Evolutionary conservation across 2,329 filamentous ascomycete species (phyloP), one percentile per base, ranked within the genome.

Genomic region (Cryphonectria radicalis): DNA sequence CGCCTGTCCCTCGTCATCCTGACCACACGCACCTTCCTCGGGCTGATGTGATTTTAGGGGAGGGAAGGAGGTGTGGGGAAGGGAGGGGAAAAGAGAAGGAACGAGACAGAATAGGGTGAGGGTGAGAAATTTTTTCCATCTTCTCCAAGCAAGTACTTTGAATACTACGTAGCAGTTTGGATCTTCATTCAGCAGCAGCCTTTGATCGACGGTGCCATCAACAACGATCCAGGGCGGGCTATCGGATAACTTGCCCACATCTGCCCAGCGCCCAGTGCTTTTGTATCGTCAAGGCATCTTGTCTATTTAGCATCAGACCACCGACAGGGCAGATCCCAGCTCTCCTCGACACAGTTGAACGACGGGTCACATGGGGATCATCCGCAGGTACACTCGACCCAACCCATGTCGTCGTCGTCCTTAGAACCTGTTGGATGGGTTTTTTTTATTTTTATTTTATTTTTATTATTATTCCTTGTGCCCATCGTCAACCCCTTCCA

Each of bases 301-400:
- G 10, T 40, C 11, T 40, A 2, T 40, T 40, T 59, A 59, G 55
- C 55, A 59, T 28, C 55, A 28, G 25, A 17, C 55, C 50, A 50
- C 53, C 40, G 68, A 50, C 66, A 63, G 62, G 63, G 66, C 40
- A 53, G 32, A 53, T 59, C 63, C 59, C 66, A 67, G 62, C 63
- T 65, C 63, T 65, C n/a, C 68, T 65, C 66, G 37, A 67, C 62
- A 19, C 66, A 62, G 32, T 59, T 28, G 4, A 7, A 8, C 25
- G 25, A 59, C 55, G 28, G 46, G 55, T 59, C 55, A 59, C 55
- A 59, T 59, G 55, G 46, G 55, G 5, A 28, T 28, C 25, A 8
- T 28, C 55, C 55, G 55, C 55, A 6, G 17, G 25, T 35, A 50
- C 22, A 50, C 4, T 17, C 42, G 3, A 32, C 28, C 28, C 28